phyloP scores from a whole-genome alignment of 164 flowering plant species.

The Magnolia kwangsiensis region DNA sequence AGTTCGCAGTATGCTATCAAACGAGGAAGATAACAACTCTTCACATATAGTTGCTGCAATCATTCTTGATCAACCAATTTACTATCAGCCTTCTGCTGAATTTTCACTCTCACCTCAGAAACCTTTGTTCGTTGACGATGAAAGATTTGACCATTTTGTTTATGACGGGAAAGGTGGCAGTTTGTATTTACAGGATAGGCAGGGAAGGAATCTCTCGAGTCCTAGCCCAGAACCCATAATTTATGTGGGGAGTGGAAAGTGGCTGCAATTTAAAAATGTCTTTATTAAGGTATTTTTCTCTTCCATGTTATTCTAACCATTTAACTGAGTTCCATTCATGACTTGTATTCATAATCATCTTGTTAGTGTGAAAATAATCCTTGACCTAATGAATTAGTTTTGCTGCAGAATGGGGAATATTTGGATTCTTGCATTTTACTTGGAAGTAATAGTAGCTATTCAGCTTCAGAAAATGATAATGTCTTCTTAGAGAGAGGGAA shows the following conservation, averaged over 20 bases:
- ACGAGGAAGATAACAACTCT: conserved; percentile 50
- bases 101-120: conserved; percentile 67
- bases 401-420: conserved; percentile 64
- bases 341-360: conserved; percentile 1
- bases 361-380: background rate
- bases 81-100: conserved; percentile 53
- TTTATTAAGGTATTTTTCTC: conserved; percentile 51
- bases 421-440: conserved; percentile 81
- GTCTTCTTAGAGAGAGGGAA: conserved; percentile 47
- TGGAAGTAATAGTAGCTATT: conserved; percentile 81
- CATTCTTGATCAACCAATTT: conserved; percentile 59
- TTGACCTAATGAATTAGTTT: conserved; percentile 9
- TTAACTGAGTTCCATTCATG: background rate
- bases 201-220: conserved; percentile 46
- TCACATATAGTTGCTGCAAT: conserved; percentile 49
- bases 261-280: conserved; percentile 76
- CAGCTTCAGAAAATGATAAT: conserved; percentile 61
- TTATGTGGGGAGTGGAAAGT: conserved; percentile 81
- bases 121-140: conserved; percentile 80
- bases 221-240: conserved; percentile 65
- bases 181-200: conserved; percentile 58
- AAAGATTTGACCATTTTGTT: conserved; percentile 61
- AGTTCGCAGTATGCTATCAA: conserved; percentile 47
- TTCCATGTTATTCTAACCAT: background rate
- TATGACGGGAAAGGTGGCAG: conserved; percentile 90